phyloP scores from a whole-genome alignment of 768 basidiomycete species.

The Leccinum variicolor region DNA sequence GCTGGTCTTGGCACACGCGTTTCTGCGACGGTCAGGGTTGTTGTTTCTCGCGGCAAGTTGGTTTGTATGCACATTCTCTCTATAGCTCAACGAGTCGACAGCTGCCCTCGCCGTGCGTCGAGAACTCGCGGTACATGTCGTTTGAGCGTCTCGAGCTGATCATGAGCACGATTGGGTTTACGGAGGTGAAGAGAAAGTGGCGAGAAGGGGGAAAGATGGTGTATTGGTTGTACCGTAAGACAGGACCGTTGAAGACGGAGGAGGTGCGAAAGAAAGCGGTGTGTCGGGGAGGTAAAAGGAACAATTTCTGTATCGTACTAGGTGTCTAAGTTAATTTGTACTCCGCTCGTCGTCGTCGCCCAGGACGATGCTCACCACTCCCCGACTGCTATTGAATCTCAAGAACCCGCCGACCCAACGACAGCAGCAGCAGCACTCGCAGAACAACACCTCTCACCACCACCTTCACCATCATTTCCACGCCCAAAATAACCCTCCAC shows the following conservation, averaged over 20 bases:
- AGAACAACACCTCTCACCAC: constrained; percentile 27
- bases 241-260: constrained; percentile 1
- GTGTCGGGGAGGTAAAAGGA: constrained; percentile 64
- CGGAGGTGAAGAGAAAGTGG: constrained; percentile 56
- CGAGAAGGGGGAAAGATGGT: constrained; percentile 76
- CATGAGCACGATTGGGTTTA: constrained; percentile 65
- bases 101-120: constrained; percentile 83
- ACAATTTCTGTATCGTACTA: constrained; percentile 72
- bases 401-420: constrained; percentile 27
- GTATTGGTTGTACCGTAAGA: constrained; percentile 79
- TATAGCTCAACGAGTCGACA: constrained; percentile 28
- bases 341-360: constrained; percentile 13
- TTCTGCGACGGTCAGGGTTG: constrained; percentile 53
- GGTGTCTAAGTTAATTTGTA: not conserved
- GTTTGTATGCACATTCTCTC: not conserved
- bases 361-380: constrained; percentile 32
- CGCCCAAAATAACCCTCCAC: constrained; percentile 18
- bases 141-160: constrained; percentile 52
- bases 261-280: constrained; percentile 53
- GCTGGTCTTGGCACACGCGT: constrained; percentile 56
- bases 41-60: constrained; percentile 68
- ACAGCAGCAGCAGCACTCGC: constrained; percentile 20
- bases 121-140: constrained; percentile 82
- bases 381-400: constrained; percentile 33
- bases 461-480: constrained; percentile 31